Evolutionary conservation across 2,329 filamentous ascomycete genomes (phyloP), one percentile per base, ranked within the genome.

Genomic region (Peltaster fructicola): DNA sequence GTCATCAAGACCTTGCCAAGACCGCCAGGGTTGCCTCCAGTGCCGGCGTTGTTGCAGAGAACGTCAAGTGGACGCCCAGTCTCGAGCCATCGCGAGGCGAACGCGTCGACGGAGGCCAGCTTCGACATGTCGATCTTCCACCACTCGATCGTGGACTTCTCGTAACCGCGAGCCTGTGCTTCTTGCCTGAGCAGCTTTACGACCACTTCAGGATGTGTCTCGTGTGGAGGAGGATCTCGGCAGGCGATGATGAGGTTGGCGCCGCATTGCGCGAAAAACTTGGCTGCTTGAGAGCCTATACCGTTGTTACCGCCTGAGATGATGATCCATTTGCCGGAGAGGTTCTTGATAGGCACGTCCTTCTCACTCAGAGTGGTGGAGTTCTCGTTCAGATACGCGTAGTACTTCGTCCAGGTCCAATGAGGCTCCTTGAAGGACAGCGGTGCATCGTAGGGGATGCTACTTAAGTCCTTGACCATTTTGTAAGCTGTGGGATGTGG

Each of bases 41-140:
- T 38, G 14, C 45, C 45, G 6, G 45, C 44, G 18, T 48, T 48
- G 31, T 47, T 48, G 32, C 34, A 41, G 4, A 48, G 33, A 4
- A 48, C 32, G 10, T 9, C 32, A 26, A 19, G 24, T 29, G 2
- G 32, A 34, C 15, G 45, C 4, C 25, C 25, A 12, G 28, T 30
- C 4, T 22, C 24, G 1, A 46, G 25, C 40, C 41, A 49, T 15
- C 43, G 30, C 25, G 30, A 20, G 3, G 34, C 38, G 22, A 48
- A 38, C 4, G 31, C 32, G 17, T 45, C 36, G n/a, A 48, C 38
- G 25, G 27, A 41, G 2, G 17, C 14, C 8, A 48, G 30, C 10
- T 23, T 16, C 12, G 28, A 11, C 6, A 28, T 27, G 14, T 30
- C 28, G 19, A 30, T 19, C 7, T 26, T 20, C 28, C 28, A 30